Percentiles rank a stretch among this genome's conserved stretches.
Evolutionary conservation across 2,329 filamentous ascomycete genomes (phyloP).

Genomic region (Ceratocystis variospora): DNA sequence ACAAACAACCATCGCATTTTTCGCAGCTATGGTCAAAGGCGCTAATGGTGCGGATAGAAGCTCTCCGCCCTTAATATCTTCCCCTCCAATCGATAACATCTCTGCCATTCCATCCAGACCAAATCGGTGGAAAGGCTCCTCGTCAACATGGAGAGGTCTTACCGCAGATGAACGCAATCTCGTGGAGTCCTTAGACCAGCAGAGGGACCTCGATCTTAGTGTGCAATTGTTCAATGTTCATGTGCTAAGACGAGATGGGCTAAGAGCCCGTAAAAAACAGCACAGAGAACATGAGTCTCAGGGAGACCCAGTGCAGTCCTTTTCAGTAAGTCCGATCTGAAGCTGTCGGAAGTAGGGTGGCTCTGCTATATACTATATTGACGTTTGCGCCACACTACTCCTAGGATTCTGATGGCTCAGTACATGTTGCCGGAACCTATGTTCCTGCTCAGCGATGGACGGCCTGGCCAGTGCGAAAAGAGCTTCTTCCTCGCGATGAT

Average conservation of each 20-base stretch:
- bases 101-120: constrained; percentile 31
- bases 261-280: background rate
- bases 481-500: constrained; percentile 39
- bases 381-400: background rate
- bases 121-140: constrained; percentile 58
- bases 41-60: background rate
- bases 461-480: constrained; percentile 63
- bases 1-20: background rate
- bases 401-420: constrained; percentile 15
- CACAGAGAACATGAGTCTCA: constrained; percentile 22
- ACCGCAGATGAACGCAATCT: constrained; percentile 51
- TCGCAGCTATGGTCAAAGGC: background rate
- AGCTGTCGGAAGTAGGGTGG: background rate
- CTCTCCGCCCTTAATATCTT: background rate
- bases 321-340: background rate
- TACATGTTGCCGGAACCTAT: constrained; percentile 20
- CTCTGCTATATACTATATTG: background rate
- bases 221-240: constrained; percentile 70
- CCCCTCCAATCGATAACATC: background rate
- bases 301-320: constrained; percentile 20
- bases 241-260: constrained; percentile 39
- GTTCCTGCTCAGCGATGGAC: constrained; percentile 54
- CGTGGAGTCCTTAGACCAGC: constrained; percentile 47
- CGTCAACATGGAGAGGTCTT: constrained; percentile 51
- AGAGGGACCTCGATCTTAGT: constrained; percentile 52